Base-by-base conservation (phyloP, 2,329 filamentous ascomycete species). In the Trichoderma atroviride region DNA sequence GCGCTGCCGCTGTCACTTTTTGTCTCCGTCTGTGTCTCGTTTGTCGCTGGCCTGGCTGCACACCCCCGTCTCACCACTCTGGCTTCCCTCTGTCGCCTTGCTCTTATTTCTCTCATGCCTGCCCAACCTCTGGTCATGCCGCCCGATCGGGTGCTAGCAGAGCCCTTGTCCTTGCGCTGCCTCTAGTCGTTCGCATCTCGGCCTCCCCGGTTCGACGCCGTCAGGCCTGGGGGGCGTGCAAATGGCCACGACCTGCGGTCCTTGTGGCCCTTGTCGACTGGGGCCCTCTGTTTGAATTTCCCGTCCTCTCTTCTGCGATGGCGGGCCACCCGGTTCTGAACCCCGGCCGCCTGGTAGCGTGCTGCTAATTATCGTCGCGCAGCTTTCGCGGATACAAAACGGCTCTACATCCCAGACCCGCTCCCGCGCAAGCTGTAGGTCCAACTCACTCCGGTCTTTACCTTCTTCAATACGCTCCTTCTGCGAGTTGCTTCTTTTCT, bases 131-230 rank as follows among this genome's bases (percentile, higher is more conserved):
- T 37, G 37, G 55, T 24, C 64, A 59, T 59, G 50, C 69, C 65
- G 58, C 65, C 43, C 69, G 58, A 57, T 70, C 65, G 69, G 65
- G 57, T 69, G 55, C 69, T 50, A 56, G 64, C 50, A 50, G 22
- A 59, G 58, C 69, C 69, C 64, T 68, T 70, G 58, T 63, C 47
- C 65, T 62, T 63, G 65, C 58, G 24, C 58, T 55, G 40, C 50
- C 50, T 61, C 69, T 69, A 56, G 50, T 33, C 65, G 53, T 63
- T 58, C 58, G 52, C 69, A 67, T 69, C 64, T 70, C 69, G 69
- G 69, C 63, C 69, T 70, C 65, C 69, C 69, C 69, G 69, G 69
- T 62, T 55, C 65, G 37, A 55, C 65, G 65, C 69, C 60, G 69
- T 61, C 58, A 52, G 40, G 24, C 35, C 65, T 67, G 57, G 65